Evolutionary conservation across 2,329 filamentous ascomycete species (phyloP).

Genomic region (Fusarium sublunatum): DNA sequence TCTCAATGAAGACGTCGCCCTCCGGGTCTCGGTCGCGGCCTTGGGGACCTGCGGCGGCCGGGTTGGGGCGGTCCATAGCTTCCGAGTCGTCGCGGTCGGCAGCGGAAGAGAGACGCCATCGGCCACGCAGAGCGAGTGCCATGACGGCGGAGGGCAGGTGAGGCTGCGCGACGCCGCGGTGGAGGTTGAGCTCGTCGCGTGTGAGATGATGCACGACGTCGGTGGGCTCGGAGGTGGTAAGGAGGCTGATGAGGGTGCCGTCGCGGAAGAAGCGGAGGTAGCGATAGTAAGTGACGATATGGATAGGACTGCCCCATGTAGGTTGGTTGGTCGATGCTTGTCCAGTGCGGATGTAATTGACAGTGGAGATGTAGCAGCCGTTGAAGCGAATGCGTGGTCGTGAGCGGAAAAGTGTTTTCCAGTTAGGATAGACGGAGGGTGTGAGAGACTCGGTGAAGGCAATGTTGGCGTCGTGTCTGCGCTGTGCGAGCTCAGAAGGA

Average conservation of each 20-base stretch:
- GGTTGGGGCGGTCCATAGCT: conserved; percentile 11
- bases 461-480: conserved; percentile 49
- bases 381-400: conserved; percentile 93
- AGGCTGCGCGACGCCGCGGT: conserved; percentile 50
- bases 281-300: conserved; percentile 97
- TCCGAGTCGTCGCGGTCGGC: conserved; percentile 48
- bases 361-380: conserved; percentile 94
- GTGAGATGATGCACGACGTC: conserved; percentile 89
- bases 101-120: conserved; percentile 61
- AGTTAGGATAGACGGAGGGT: conserved; percentile 61
- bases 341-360: conserved; percentile 91
- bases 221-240: conserved; percentile 83
- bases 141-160: conserved; percentile 65
- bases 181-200: conserved; percentile 70
- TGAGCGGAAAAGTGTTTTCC: conserved; percentile 78
- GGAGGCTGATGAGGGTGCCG: conserved; percentile 82
- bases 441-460: conserved; percentile 57
- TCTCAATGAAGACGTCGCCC: conserved; percentile 83
- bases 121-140: conserved; percentile 72
- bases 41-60: conserved; percentile 1
- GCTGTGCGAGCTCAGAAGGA: conserved; percentile 52
- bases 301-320: conserved; percentile 84
- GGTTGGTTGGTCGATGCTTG: conserved; percentile 75
- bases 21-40: conserved; percentile 56
- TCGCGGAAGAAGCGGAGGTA: conserved; percentile 96